phyloP scores from a whole-genome alignment of 2,329 filamentous ascomycete species.

The Pyrenophora seminiperda region DNA sequence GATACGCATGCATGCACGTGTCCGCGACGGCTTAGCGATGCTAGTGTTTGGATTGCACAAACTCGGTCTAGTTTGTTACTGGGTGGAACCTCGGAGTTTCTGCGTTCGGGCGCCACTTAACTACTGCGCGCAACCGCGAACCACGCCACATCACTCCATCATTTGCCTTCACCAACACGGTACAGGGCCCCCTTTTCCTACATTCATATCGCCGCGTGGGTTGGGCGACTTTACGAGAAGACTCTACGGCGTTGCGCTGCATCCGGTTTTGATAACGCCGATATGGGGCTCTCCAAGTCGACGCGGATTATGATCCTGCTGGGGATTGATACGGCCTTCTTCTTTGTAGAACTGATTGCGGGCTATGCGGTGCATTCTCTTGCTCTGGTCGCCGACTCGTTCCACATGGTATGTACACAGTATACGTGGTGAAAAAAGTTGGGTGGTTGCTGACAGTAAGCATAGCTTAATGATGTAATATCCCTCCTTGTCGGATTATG shows the following conservation, averaged over 20 bases:
- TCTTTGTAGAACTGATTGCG: constrained; percentile 82
- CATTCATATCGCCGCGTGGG: constrained; percentile 6
- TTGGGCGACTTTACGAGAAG: constrained; percentile 3
- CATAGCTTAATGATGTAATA: constrained; percentile 91
- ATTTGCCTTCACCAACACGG: neutral
- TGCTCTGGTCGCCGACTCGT: constrained; percentile 93
- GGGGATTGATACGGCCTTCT: constrained; percentile 86
- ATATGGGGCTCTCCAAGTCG: constrained; percentile 89
- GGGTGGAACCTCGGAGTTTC: no score
- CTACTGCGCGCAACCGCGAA: constrained; percentile 5
- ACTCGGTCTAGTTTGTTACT: no score
- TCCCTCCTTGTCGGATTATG: constrained; percentile 90
- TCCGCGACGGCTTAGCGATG: no score
- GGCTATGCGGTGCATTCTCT: constrained; percentile 87
- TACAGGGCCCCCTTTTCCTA: neutral
- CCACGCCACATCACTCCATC: neutral
- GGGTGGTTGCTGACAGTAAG: constrained; percentile 17
- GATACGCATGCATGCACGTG: no score
- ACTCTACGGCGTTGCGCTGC: neutral
- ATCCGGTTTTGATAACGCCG: constrained; percentile 20
- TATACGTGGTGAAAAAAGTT: constrained; percentile 12
- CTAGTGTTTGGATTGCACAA: no score
- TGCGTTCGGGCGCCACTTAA: constrained; percentile 3
- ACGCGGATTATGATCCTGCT: constrained; percentile 92
- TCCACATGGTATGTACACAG: constrained; percentile 80